Conservation (phyloP, 2,329 filamentous ascomycete genomes). For the Lecanicillium sp. region DNA sequence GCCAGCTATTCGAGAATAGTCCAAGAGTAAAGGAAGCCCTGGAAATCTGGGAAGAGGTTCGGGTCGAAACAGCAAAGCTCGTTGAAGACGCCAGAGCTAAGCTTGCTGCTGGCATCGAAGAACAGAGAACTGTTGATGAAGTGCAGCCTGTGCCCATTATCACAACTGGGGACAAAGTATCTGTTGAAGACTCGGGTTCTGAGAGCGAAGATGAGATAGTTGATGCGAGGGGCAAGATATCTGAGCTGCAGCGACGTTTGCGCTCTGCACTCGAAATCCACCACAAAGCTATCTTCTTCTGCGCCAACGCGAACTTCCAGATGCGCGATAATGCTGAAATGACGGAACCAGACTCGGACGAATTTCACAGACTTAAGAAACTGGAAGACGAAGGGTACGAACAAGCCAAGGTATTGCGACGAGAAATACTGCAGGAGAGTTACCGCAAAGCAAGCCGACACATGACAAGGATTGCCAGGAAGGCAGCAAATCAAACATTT, state of each 20-base stretch:
- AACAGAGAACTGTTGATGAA: conserved; percentile 16
- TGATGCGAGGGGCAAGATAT: conserved; percentile 36
- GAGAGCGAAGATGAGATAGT: conserved; percentile 41
- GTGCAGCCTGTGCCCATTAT: not conserved
- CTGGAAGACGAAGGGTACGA: conserved; percentile 71
- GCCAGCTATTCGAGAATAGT: conserved; percentile 74
- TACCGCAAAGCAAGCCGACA: conserved; percentile 34
- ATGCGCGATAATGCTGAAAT: conserved; percentile 65
- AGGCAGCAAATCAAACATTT: conserved; percentile 48
- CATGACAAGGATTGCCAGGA: conserved; percentile 57
- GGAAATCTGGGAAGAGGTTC: conserved; percentile 58
- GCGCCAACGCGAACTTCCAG: conserved; percentile 76
- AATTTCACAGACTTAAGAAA: conserved; percentile 60
- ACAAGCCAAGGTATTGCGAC: conserved; percentile 67
- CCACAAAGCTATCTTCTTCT: conserved; percentile 79
- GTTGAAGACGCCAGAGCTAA: conserved; percentile 61
- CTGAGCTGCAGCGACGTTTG: conserved; percentile 39
- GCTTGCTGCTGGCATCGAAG: conserved; percentile 44
- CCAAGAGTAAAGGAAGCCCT: conserved; percentile 62
- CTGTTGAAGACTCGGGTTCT: conserved; percentile 30
- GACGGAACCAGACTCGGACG: conserved; percentile 60
- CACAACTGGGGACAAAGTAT: conserved; percentile 19
- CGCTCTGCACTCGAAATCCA: conserved; percentile 71
- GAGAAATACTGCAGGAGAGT: conserved; percentile 64
- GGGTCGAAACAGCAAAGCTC: conserved; percentile 41